Evolutionary conservation across 164 flowering plant species (phyloP).

Genomic region (Magnolia changhungtana): DNA sequence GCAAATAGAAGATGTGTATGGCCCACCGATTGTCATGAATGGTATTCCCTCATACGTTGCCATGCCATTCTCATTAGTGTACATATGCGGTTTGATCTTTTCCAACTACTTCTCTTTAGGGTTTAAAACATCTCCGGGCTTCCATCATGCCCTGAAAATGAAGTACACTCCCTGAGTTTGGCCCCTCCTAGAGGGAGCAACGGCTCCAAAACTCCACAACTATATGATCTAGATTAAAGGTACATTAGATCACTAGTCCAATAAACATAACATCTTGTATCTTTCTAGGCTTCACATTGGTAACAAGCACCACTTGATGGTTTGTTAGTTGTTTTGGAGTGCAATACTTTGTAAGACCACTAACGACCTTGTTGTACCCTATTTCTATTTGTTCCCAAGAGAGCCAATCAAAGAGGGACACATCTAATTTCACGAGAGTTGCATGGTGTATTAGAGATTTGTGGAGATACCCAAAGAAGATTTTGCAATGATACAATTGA

Average conservation of each 20-base stretch:
- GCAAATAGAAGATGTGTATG: constrained; percentile 70
- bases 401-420: too few species aligned
- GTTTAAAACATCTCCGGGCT: constrained; percentile 90
- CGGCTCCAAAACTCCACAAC: constrained; percentile 58
- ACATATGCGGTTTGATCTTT: constrained; percentile 88
- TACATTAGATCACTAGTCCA: constrained; percentile 99
- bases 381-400: too few species aligned
- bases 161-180: constrained; percentile 66
- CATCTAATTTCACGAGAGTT: too few species aligned
- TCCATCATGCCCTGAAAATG: constrained; percentile 89
- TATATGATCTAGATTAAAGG: constrained; percentile 84
- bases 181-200: constrained; percentile 84
- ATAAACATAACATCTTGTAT: constrained; percentile 85
- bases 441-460: too few species aligned
- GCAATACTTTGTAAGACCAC: too few species aligned
- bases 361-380: too few species aligned
- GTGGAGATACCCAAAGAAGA: too few species aligned
- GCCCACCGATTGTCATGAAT: constrained; percentile 92
- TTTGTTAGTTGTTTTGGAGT: constrained; percentile 16
- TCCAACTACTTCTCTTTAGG: constrained; percentile 98
- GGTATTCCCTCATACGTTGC: constrained; percentile 91
- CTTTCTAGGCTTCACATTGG: constrained; percentile 96
- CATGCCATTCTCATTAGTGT: constrained; percentile 77
- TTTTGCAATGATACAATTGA: too few species aligned
- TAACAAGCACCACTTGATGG: constrained; percentile 76